Percentiles rank a stretch among this genome's conserved stretches.
These are phyloP conservation scores for Bruguiera hainesii DNA, from an alignment of 441 rosid genomes.

Conservation along the genomic window DNA sequence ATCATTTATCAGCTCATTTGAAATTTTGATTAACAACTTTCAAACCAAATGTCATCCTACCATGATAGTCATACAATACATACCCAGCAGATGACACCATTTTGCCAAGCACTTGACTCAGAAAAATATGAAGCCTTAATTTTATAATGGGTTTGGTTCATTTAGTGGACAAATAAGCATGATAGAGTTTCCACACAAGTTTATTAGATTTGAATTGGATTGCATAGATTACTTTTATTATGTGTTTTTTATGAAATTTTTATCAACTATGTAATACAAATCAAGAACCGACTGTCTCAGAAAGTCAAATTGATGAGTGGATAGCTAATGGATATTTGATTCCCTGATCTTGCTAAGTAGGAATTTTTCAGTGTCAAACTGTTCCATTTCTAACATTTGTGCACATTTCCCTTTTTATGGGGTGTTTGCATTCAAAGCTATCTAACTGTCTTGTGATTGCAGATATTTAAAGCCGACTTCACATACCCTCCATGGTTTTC, in stretches of 20 bases:
- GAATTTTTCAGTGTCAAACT: not conserved
- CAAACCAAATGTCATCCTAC: too few species aligned
- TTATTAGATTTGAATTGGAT: not conserved
- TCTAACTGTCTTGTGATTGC: conserved; percentile 22
- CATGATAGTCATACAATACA: too few species aligned
- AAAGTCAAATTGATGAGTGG: not conserved
- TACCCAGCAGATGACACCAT: too few species aligned
- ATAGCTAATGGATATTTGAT: conserved; percentile 5
- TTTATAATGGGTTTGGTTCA: not conserved
- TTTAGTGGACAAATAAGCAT: not conserved
- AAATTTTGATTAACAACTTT: too few species aligned
- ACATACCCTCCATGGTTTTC: conserved; percentile 98
- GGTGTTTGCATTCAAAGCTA: not conserved
- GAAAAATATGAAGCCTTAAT: not conserved
- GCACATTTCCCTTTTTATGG: not conserved
- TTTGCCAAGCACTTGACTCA: not conserved
- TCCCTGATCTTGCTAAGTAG: not conserved
- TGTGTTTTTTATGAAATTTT: not conserved
- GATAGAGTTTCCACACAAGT: not conserved
- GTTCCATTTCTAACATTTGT: not conserved
- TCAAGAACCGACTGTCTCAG: not conserved
- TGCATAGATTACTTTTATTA: not conserved
- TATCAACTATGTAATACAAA: not conserved
- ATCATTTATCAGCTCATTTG: too few species aligned
- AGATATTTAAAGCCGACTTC: conserved; percentile 97